Base-by-base conservation (phyloP, 2,329 filamentous ascomycete genomes). In the Ophiostoma sp. region DNA sequence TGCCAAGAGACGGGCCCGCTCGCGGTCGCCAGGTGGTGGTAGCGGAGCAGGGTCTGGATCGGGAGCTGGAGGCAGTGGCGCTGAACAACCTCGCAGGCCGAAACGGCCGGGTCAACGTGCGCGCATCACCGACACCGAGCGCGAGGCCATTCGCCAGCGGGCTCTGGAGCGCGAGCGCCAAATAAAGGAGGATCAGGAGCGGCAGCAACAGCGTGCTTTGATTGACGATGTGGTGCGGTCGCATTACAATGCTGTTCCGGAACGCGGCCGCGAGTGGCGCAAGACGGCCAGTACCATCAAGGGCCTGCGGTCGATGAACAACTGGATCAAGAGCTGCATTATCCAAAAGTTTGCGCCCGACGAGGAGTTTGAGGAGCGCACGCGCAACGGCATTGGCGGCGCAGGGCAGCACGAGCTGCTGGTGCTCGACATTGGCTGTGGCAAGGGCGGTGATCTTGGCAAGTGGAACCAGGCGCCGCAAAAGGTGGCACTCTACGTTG, bases 391-490 rank as follows among this genome's bases (percentile, higher is more conserved):
- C 70, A 87, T 90, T 73, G 87, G 89, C 78, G 80, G 83, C 70
- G 87, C 86, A n/a, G 82, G 84, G 19, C 82, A 82, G 70, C 87
- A 90, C 73, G 88, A 90, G 70, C 85, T 98, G 64, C 86, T 95
- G 25, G 93, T 99, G 12, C 87, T 99, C 28, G 96, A 99, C 81
- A 91, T 99, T 79, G 96, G 96, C 33, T 99, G 96, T 81, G 96
- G 96, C 70, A 99, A 99, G 83, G 96, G 96, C 31, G 96, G 96
- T 61, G 96, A 99, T 81, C 81, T 99, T 75, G 92, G 92, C 72
- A 99, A 99, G 81, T 99, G 96, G 96, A 93, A 97, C 82, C 92
- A 94, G 77, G 94, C 95, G 25, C 94, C 94, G n/a, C 93, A 97
- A 79, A 86, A 89, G 6, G 92, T 98, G n/a, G 91, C 93, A 76